phyloP scores from a whole-genome alignment of 805 yeast species.

The Nakazawaea holstii region DNA sequence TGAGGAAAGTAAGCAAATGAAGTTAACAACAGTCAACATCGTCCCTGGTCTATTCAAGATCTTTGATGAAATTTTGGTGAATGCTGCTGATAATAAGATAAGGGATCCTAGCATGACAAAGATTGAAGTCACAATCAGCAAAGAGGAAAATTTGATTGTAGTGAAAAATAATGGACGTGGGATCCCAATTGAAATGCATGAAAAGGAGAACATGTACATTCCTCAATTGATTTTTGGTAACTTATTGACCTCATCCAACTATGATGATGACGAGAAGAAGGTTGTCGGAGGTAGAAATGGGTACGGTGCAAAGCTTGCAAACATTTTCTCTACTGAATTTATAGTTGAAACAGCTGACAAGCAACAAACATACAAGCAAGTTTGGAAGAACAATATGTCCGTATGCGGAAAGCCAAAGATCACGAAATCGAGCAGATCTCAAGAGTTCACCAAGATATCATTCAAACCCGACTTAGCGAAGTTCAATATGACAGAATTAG shows the following conservation, averaged over 20 bases:
- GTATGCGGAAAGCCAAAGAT: slow-evolving; percentile 73
- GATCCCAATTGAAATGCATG: slow-evolving; percentile 91
- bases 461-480: slow-evolving; percentile 84
- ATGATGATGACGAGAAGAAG: slow-evolving; percentile 91
- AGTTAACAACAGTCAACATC: slow-evolving; percentile 56
- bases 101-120: slow-evolving; percentile 88
- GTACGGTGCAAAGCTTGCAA: slow-evolving; percentile 95
- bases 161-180: slow-evolving; percentile 94
- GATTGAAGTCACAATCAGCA: slow-evolving; percentile 76
- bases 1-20: slow-evolving; percentile 56
- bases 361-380: slow-evolving; percentile 62
- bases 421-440: slow-evolving; percentile 46
- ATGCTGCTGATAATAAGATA: slow-evolving; percentile 98
- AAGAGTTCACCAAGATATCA: slow-evolving; percentile 80
- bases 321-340: slow-evolving; percentile 88
- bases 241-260: slow-evolving; percentile 88
- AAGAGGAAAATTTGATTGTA: slow-evolving; percentile 66
- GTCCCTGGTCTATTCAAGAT: slow-evolving; percentile 97
- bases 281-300: slow-evolving; percentile 99
- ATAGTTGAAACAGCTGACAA: slow-evolving; percentile 85
- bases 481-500: slow-evolving; percentile 81
- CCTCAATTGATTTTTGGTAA: slow-evolving; percentile 97
- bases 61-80: slow-evolving; percentile 94
- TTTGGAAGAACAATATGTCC: slow-evolving; percentile 86
- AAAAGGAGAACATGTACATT: slow-evolving; percentile 85